These are phyloP conservation scores for Cladosporium sp. DNA, from an alignment of 2,329 filamentous ascomycete genomes.

Conservation along the genomic window DNA sequence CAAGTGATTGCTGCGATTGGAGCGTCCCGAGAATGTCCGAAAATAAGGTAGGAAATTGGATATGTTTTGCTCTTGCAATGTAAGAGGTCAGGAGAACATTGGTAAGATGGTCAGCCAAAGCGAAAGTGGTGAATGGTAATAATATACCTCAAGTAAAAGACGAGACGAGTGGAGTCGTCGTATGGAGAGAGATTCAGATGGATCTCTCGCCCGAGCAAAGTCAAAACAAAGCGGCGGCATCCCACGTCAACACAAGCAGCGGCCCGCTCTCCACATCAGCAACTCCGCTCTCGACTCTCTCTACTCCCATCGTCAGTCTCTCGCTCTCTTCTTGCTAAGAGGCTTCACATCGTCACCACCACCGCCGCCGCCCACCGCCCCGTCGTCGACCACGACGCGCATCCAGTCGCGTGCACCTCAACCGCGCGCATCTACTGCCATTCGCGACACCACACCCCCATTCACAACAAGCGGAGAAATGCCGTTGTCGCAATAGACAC, in stretches of 20 bases:
- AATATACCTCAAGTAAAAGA: too few relatives aligned
- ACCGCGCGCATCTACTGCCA: slow-evolving; percentile 4
- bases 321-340: neutral
- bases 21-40: too few relatives aligned
- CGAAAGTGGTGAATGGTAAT: too few relatives aligned
- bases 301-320: neutral
- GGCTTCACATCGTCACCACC: slow-evolving; percentile 3
- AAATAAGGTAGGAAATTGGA: too few relatives aligned
- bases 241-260: neutral
- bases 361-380: neutral
- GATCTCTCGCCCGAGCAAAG: too few relatives aligned
- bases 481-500: slow-evolving; percentile 9
- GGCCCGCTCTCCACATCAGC: neutral
- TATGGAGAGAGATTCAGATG: too few relatives aligned
- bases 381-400: slow-evolving; percentile 9
- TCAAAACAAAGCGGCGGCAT: neutral
- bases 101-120: too few relatives aligned
- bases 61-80: too few relatives aligned
- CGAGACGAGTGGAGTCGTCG: too few relatives aligned
- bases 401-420: slow-evolving; percentile 8
- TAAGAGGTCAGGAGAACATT: too few relatives aligned
- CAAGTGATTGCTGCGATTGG: too few relatives aligned
- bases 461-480: neutral
- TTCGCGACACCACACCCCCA: neutral
- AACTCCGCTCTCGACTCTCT: neutral